These are phyloP conservation scores for Hsuehochloa calcarea DNA, from an alignment of 176 grass and related monocot species.

Conservation along the genomic window DNA sequence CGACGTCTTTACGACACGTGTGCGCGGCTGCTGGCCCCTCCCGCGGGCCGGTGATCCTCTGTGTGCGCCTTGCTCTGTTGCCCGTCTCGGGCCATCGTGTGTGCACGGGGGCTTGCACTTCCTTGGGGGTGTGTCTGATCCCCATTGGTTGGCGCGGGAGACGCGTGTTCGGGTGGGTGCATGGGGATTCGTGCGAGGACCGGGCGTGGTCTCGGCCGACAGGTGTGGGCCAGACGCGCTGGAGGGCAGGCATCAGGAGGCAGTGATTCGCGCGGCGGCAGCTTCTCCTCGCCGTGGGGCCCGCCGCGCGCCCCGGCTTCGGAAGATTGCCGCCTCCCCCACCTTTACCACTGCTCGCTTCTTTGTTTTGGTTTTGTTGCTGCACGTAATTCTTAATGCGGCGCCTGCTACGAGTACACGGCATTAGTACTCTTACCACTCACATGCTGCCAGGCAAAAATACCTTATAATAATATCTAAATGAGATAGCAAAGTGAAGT, in stretches of 20 bases:
- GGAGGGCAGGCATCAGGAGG: slow-evolving; percentile 46
- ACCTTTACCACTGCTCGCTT: neutral
- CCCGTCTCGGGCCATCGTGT: neutral
- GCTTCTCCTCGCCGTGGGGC: slow-evolving; percentile 37
- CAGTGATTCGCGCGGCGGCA: slow-evolving; percentile 57
- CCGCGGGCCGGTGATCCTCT: slow-evolving; percentile 5
- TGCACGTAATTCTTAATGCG: slow-evolving; percentile 6
- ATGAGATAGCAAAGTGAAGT: too few species aligned
- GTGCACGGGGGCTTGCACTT: neutral
- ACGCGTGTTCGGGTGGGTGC: slow-evolving; percentile 18
- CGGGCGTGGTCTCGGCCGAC: slow-evolving; percentile 50
- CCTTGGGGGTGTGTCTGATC: neutral
- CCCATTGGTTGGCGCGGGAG: neutral
- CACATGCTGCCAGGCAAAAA: too few species aligned
- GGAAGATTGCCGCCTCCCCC: slow-evolving; percentile 28
- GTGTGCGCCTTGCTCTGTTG: neutral
- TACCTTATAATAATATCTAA: too few species aligned
- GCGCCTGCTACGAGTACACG: neutral
- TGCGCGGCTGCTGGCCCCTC: slow-evolving; percentile 30
- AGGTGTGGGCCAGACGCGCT: slow-evolving; percentile 35
- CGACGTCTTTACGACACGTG: slow-evolving; percentile 32
- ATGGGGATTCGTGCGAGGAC: slow-evolving; percentile 19
- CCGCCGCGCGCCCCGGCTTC: slow-evolving; percentile 23
- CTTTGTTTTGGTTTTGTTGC: neutral
- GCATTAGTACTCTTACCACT: neutral